Evolutionary conservation across 2,329 filamentous ascomycete species (phyloP).

Genomic region (Ustilaginoidea virens): DNA sequence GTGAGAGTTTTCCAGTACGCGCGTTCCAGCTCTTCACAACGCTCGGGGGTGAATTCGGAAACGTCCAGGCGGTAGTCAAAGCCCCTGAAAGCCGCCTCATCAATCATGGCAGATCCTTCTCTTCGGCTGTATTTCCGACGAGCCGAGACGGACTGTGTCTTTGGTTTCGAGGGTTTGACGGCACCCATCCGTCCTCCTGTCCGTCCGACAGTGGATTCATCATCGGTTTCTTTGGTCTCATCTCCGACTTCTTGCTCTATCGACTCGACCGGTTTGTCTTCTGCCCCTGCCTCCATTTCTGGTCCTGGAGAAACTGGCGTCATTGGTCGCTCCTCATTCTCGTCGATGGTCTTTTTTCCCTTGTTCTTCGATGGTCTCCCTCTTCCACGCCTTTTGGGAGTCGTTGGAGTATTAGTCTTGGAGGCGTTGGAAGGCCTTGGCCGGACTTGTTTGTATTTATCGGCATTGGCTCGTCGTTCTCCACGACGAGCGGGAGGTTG

Average conservation of each 20-base stretch:
- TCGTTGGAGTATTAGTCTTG: constrained; percentile 16
- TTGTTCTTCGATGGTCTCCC: constrained; percentile 22
- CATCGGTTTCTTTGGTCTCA: constrained; percentile 26
- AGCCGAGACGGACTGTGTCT: constrained; percentile 65
- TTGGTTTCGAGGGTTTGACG: constrained; percentile 34
- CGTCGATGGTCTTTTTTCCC: constrained; percentile 21
- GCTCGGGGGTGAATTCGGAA: constrained; percentile 77
- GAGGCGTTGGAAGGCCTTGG: constrained; percentile 20
- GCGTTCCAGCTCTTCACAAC: constrained; percentile 87
- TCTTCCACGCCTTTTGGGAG: constrained; percentile 24
- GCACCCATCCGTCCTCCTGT: constrained; percentile 29
- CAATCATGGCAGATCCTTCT: constrained; percentile 63
- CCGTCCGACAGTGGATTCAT: constrained; percentile 22
- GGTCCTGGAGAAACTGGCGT: constrained; percentile 40
- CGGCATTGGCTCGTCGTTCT: constrained; percentile 51
- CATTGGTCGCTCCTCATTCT: constrained; percentile 38
- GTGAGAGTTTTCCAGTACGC: constrained; percentile 96
- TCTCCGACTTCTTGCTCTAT: constrained; percentile 32
- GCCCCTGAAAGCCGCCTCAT: constrained; percentile 78
- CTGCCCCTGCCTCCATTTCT: constrained; percentile 14
- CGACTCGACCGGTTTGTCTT: constrained; percentile 25
- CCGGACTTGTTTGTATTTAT: constrained; percentile 31
- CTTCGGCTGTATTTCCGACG: constrained; percentile 74
- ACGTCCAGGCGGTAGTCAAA: constrained; percentile 85
- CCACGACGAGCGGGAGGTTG: constrained; percentile 87